Conservation (phyloP, 2,329 filamentous ascomycete genomes). For the Venturia oleaginea region DNA sequence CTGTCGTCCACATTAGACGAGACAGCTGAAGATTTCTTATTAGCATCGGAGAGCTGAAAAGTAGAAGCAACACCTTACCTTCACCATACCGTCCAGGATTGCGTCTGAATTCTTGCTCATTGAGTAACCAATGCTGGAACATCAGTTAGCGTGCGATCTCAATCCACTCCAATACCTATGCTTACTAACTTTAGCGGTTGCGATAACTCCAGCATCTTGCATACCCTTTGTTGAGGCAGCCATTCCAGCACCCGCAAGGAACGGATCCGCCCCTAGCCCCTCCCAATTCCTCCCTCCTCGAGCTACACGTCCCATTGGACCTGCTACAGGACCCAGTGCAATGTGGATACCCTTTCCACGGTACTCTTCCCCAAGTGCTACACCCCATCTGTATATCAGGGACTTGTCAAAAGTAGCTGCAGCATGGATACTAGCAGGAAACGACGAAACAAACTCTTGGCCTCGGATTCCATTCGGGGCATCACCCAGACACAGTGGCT, state of each 20-base stretch:
- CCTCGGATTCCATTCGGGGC: constrained; percentile 4
- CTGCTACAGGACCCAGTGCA: constrained; percentile 13
- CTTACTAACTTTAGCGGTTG: background rate
- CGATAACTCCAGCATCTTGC: constrained; percentile 21
- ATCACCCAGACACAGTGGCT: constrained; percentile 10
- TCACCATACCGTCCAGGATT: constrained; percentile 15
- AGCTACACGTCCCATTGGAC: constrained; percentile 39
- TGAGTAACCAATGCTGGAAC: background rate
- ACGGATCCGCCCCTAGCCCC: constrained; percentile 9
- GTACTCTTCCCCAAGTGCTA: constrained; percentile 10
- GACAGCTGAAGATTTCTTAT: background rate
- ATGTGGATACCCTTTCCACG: constrained; percentile 13
- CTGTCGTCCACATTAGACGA: constrained; percentile 20
- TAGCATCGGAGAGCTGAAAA: background rate
- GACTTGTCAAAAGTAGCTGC: constrained; percentile 11
- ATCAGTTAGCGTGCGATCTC: background rate
- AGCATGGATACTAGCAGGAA: constrained; percentile 9
- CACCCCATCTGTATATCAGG: constrained; percentile 1
- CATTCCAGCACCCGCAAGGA: constrained; percentile 5
- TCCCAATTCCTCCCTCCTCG: constrained; percentile 16
- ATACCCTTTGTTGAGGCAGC: constrained; percentile 6
- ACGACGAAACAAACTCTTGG: constrained; percentile 5
- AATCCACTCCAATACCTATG: background rate
- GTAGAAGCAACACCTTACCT: background rate
- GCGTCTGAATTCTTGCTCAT: constrained; percentile 23